Evolutionary conservation across 2,329 filamentous ascomycete genomes (phyloP), one percentile per base, ranked within the genome.

Genomic region (Lithohypha guttulata): DNA sequence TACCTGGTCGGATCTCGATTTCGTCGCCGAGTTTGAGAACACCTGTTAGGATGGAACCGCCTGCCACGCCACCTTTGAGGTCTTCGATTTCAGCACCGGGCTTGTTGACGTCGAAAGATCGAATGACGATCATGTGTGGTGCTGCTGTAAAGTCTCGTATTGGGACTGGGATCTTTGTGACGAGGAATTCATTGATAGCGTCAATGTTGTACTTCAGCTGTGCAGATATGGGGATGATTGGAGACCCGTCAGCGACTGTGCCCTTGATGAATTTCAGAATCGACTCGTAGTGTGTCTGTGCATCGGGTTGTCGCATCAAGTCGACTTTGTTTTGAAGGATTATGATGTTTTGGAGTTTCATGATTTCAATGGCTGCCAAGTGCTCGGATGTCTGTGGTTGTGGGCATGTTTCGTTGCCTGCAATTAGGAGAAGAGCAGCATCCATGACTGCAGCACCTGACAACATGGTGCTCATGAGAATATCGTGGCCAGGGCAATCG

Each of bases 381-480:
- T 98, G 91, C 69, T 98, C 91, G 17, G 89, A 95, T 13, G 91
- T 98, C 68, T 98, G 91, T 35, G 91, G 91, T 65, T 98, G 91
- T 22, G 91, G 91, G 70, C 91, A 96, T 37, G 84, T 79, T 80
- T 98, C 91, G 69, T 98, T 98, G 61, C 91, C 91, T 46, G 91
- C 91, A 60, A 98, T 95, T 39, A 98, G 74, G 41, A 98, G 77
- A 44, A 98, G 76, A 13, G 91, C 91, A 50, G 91, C 91, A 66
- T 98, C 91, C 91, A 98, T 98, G 75, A 98, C 91, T 49, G 91
- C 91, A 55, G 91, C 91, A 58, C 91, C 91, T 59, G 91, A 98
- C 73, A 98, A 80, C 91, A 98, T 98, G 55, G 91, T 98, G 68
- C 89, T 96, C 91, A 98, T 98, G 63, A 98, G 87, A 86, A 98